Evolutionary conservation across 352 stramenopile genomes (phyloP).

Genomic region (Pythium periplocum): DNA sequence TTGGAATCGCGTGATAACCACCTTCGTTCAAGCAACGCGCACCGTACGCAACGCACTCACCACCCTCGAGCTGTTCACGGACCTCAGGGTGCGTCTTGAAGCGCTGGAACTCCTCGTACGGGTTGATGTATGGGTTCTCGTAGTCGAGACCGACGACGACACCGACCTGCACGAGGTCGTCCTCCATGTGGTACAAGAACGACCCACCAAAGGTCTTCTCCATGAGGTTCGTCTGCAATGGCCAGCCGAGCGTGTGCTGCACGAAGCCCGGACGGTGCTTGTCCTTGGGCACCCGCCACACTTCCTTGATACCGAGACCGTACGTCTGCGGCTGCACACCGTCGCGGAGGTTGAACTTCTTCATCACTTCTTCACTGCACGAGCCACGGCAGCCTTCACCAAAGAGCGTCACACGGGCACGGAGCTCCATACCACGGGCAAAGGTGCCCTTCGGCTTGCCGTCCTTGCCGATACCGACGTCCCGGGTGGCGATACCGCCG

Average conservation of each 20-base stretch:
- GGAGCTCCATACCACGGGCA: slow-evolving; percentile 96
- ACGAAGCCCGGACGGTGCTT: slow-evolving; percentile 93
- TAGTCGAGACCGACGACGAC: slow-evolving; percentile 99
- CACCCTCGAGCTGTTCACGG: slow-evolving; percentile 91
- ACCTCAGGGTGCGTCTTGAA: slow-evolving; percentile 98
- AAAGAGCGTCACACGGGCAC: slow-evolving; percentile 93
- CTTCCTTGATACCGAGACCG: slow-evolving; percentile 99
- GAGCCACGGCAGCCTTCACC: slow-evolving; percentile 97
- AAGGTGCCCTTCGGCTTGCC: slow-evolving; percentile 95
- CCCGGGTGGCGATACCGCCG: slow-evolving; percentile 95
- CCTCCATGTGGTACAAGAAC: slow-evolving; percentile 99
- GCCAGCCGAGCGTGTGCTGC: slow-evolving; percentile 98
- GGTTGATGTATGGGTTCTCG: slow-evolving; percentile 98
- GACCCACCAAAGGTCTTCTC: slow-evolving; percentile 97
- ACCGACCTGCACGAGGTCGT: slow-evolving; percentile 94
- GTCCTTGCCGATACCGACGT: slow-evolving; percentile 98
- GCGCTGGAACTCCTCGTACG: slow-evolving; percentile 99
- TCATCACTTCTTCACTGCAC: slow-evolving; percentile 96
- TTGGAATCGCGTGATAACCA: slow-evolving; percentile 97
- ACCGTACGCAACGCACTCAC: slow-evolving; percentile 97
- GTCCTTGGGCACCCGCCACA: slow-evolving; percentile 89
- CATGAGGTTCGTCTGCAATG: slow-evolving; percentile 87
- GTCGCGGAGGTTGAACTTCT: slow-evolving; percentile 94
- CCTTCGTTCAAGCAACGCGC: slow-evolving; percentile 93
- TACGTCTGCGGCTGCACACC: slow-evolving; percentile 94